Evolutionary conservation across 169 alveolate species (phyloP).

Genomic region (Plasmodium blacklocki): DNA sequence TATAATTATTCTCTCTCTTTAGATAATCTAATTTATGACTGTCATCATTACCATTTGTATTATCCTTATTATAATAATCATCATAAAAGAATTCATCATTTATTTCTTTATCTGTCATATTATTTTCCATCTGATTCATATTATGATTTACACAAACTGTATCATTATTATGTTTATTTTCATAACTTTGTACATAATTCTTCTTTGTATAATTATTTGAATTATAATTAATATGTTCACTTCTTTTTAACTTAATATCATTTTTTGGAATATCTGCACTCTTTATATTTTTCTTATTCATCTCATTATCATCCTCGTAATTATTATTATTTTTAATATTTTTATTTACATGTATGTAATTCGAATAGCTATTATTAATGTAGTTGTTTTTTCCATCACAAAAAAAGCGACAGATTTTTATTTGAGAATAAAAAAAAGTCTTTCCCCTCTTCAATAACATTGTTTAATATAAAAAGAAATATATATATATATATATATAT

Average conservation of each 20-base stretch:
- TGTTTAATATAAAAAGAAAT: neutral
- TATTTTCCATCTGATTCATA: too few species aligned
- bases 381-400: constrained; percentile 24
- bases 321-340: constrained; percentile 6
- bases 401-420: constrained; percentile 24
- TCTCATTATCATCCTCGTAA: neutral
- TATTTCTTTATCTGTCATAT: too few species aligned
- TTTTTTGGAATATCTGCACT: neutral
- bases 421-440: constrained; percentile 1
- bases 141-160: too few species aligned
- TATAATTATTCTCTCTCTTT: too few species aligned
- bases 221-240: neutral
- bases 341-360: constrained; percentile 44
- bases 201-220: constrained; percentile 8
- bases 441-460: constrained; percentile 51
- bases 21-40: too few species aligned
- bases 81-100: too few species aligned
- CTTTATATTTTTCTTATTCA: neutral
- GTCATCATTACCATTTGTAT: too few species aligned
- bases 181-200: neutral
- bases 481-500: too few species aligned
- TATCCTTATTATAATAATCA: too few species aligned
- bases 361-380: constrained; percentile 58
- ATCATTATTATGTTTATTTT: neutral
- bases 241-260: neutral